A percentile compares a stretch with the other conserved stretches of the same genome.
Evolutionary conservation across 2,329 filamentous ascomycete species (phyloP).

Genomic region (Ophiostoma tasmaniense): DNA sequence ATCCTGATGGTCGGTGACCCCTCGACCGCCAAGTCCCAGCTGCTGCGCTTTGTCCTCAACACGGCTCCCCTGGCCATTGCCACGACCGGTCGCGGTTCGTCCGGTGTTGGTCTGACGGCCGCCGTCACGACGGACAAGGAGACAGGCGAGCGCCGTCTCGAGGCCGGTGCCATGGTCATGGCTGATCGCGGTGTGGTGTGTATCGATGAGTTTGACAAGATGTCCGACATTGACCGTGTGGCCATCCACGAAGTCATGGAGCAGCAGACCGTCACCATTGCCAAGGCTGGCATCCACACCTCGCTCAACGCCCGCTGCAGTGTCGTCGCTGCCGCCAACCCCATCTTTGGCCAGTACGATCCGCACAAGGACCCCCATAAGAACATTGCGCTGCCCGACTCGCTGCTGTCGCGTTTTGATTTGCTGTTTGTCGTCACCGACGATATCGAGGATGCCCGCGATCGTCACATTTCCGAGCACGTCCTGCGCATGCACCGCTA

Average conservation of each 20-base stretch:
- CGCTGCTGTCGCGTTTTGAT: conserved; percentile 95
- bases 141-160: conserved; percentile 85
- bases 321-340: conserved; percentile 92
- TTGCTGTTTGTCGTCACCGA: conserved; percentile 95
- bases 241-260: conserved; percentile 99
- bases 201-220: conserved; percentile 99
- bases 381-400: conserved; percentile 96
- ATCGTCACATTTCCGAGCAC: conserved; percentile 89
- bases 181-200: conserved; percentile 94
- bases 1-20: conserved; percentile 99
- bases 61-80: conserved; percentile 94
- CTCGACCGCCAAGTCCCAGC: conserved; percentile 96
- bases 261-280: conserved; percentile 97
- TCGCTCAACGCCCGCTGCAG: conserved; percentile 94
- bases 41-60: conserved; percentile 92
- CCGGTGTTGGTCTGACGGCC: conserved; percentile 92
- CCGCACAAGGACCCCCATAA: conserved; percentile 97
- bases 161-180: conserved; percentile 98
- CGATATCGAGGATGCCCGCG: conserved; percentile 89
- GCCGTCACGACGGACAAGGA: conserved; percentile 96
- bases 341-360: conserved; percentile 97
- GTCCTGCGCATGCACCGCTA: conserved; percentile 96
- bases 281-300: conserved; percentile 96
- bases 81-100: conserved; percentile 92
- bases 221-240: conserved; percentile 96